Evolutionary conservation across 176 grass and related monocot genomes (phyloP), one percentile per base, ranked within the genome.

Genomic region (Aegilops umbellulata): DNA sequence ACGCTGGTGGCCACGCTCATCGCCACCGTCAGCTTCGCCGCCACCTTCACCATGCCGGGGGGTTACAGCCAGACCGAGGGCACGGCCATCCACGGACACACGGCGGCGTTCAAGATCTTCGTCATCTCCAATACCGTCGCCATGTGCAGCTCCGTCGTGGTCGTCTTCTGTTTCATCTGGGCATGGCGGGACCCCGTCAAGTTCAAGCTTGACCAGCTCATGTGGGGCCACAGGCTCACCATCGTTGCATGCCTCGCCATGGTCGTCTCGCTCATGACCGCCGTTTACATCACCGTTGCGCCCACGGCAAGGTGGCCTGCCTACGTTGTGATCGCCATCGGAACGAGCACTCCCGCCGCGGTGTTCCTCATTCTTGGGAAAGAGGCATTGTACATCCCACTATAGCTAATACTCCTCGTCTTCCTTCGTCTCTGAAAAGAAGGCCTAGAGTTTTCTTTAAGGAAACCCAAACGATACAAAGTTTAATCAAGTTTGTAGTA

Each of bases 91-190:
- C 88, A 77, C 49, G 49, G 49, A 7, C 16, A 53, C 6, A 53
- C 49, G 49, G 49, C 3, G 61, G n/a, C 5, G 36, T 90, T 90
- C 84, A 82, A 90, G 79, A 74, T 86, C 58, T 86, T 86, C 24
- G 83, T 86, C 62, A 77, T 90, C 27, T 90, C 88, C 22, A 90
- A 86, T 17, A 86, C 83, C 1, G 63, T 90, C 55, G 84, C 89
- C 36, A 86, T 90, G 89, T 87, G 84, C 67, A 84, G 89, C 75
- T 82, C 89, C 66, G 32, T 90, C 30, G 73, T 90, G 6, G 80
- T 87, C 53, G 84, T 90, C 65, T 90, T 90, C 67, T 66, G 80
- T 81, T 87, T 53, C 79, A 87, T 87, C 61, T 90, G 89, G 84
- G 89, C 84, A 3, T 82, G 83, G 60, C 32, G 62, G 55, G 83